Conservation (phyloP, 257 asterid genomes). For the Ballota nigra region DNA sequence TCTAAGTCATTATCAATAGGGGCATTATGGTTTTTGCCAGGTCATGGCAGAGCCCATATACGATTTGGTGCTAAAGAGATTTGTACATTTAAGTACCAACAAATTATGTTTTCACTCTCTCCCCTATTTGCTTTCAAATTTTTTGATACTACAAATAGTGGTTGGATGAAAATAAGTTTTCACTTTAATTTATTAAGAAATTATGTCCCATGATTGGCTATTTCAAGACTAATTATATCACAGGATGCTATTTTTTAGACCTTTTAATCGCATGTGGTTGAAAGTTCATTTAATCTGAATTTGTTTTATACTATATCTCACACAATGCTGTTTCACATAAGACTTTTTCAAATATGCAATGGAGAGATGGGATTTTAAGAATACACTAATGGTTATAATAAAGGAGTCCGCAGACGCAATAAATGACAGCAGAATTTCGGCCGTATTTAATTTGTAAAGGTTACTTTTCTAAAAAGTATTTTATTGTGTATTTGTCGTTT, state of each 20-base stretch:
- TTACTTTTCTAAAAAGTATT: neutral
- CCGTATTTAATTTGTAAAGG: neutral
- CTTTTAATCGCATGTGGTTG: no score
- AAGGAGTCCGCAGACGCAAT: no score
- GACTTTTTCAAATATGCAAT: neutral
- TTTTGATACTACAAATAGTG: no score
- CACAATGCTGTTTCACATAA: no score
- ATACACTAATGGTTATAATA: neutral
- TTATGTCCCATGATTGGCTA: neutral
- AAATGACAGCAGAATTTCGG: neutral
- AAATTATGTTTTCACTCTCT: constrained; percentile 7
- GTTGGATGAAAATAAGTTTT: no score
- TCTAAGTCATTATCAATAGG: constrained; percentile 35
- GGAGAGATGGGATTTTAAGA: neutral
- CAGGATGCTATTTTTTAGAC: neutral
- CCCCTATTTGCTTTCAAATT: neutral
- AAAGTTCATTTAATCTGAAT: no score
- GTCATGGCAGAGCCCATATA: constrained; percentile 18
- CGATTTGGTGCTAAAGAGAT: constrained; percentile 26
- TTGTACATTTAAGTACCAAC: constrained; percentile 20
- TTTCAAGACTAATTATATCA: neutral
- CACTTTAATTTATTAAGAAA: no score
- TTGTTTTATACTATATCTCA: no score
- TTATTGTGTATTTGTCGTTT: neutral
- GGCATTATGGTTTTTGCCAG: constrained; percentile 31